Base-by-base conservation (phyloP, 768 basidiomycete species). In the Piloderma croceum region DNA sequence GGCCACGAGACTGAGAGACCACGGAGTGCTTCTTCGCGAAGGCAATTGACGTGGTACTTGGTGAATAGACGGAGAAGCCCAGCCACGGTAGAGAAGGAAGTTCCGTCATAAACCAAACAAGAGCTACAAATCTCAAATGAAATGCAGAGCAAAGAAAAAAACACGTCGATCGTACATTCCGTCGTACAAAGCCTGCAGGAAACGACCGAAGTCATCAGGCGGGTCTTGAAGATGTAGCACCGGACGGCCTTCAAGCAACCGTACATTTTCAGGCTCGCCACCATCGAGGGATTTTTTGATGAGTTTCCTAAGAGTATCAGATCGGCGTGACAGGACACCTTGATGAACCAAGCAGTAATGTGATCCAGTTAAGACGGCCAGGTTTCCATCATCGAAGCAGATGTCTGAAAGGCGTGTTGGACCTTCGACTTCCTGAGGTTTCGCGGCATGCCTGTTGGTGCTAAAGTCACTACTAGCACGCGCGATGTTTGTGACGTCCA, bases 311-410 rank as follows among this genome's bases (percentile, higher is more conserved):
- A 87, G 58, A 24, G 76, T 67, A 1, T 53, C 50, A 0, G 85
- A 88, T 50, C 84, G 83, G 7, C 79, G 76, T 38, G 64, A 71
- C 11, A 89, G 61, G 11, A 87, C 59, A 10, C 83, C 80, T 47
- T 64, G 65, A 54, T 88, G 86, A 3, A 88, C 78, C 40, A 83
- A 56, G 53, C 88, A 88, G 52, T 82, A 85, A 40, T 62, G 64
- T 2, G 61, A 51, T 5, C 66, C 75, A 36, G 79, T 66, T 34
- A 81, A 68, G 22, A 89, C 57, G 12, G 75, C 81, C 31, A 87
- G 57, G 50, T 84, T 86, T 15, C 81, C 85, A 53, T 87, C 84
- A 23, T 65, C 62, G 46, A 88, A 85, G 54, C 65, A 80, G 13
- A 86, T 62, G 34, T 73, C 69, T 13, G 65, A 65, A 52, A 80